These are phyloP conservation scores for Alternaria sp. DNA, from an alignment of 2,329 filamentous ascomycete species.

Conservation along the genomic window DNA sequence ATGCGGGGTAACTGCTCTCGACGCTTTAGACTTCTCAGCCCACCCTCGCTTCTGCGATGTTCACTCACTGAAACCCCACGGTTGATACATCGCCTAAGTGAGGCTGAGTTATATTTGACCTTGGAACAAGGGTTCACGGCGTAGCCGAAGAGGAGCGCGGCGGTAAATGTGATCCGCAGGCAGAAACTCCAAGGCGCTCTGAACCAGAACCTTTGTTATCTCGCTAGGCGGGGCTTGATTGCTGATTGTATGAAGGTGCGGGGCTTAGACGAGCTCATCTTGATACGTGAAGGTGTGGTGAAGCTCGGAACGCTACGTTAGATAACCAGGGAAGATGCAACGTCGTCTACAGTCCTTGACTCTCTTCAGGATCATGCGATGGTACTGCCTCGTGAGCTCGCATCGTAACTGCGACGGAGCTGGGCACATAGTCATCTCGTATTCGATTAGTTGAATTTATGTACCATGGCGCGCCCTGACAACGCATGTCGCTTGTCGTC, in stretches of 20 bases:
- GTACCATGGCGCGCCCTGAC: slow-evolving; percentile 2
- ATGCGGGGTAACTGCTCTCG: slow-evolving; percentile 25
- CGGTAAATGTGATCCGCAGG: slow-evolving; percentile 7
- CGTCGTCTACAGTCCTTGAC: slow-evolving; percentile 12
- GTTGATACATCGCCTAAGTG: slow-evolving; percentile 2
- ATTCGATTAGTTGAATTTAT: slow-evolving; percentile 3
- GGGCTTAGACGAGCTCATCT: slow-evolving; percentile 12
- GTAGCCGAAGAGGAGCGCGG: slow-evolving; percentile 7
- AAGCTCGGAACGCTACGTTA: slow-evolving; percentile 33
- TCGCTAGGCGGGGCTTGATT: slow-evolving; percentile 11
- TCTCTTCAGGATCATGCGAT: slow-evolving; percentile 5
- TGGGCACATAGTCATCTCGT: slow-evolving; percentile 22
- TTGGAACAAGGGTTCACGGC: slow-evolving; percentile 11
- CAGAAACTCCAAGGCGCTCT: neutral
- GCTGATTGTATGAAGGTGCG: slow-evolving; percentile 12
- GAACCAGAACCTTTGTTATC: slow-evolving; percentile 4
- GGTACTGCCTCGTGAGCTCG: neutral
- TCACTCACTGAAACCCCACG: slow-evolving; percentile 7
- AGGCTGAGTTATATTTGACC: slow-evolving; percentile 12
- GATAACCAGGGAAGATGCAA: slow-evolving; percentile 25
- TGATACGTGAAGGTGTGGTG: slow-evolving; percentile 11
- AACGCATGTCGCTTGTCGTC: slow-evolving; percentile 15
- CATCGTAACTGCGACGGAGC: slow-evolving; percentile 16
- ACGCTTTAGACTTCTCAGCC: slow-evolving; percentile 12
- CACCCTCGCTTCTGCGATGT: slow-evolving; percentile 18